These are phyloP conservation scores for Linum lewisii DNA, from an alignment of 345 rosid species.

Conservation along the genomic window DNA sequence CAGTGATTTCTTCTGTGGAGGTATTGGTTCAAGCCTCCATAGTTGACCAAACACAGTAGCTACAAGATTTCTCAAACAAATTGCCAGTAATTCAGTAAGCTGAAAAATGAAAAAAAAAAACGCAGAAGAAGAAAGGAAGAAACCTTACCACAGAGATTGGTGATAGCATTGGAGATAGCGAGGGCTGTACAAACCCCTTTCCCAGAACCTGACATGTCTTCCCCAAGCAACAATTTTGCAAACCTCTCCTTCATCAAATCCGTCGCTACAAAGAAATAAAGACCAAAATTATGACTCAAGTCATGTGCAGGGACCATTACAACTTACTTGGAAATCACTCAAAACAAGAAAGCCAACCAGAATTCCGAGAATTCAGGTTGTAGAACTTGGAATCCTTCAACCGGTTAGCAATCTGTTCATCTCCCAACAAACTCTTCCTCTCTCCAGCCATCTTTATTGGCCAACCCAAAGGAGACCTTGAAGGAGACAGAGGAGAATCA, in stretches of 20 bases:
- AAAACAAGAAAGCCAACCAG: slow-evolving; percentile 33
- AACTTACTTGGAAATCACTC: neutral
- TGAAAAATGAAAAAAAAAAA: neutral
- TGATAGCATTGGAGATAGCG: slow-evolving; percentile 82
- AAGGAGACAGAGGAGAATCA: slow-evolving; percentile 18
- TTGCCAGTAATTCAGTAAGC: neutral
- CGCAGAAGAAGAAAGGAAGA: neutral
- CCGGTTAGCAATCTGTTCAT: slow-evolving; percentile 18
- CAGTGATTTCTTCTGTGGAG: slow-evolving; percentile 76
- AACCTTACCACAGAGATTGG: slow-evolving; percentile 78
- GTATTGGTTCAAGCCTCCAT: slow-evolving; percentile 65
- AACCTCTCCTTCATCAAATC: slow-evolving; percentile 77
- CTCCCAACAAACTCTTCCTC: slow-evolving; percentile 29
- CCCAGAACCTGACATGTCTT: slow-evolving; percentile 96
- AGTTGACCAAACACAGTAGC: slow-evolving; percentile 93
- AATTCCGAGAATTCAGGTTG: slow-evolving; percentile 26
- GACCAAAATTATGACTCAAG: neutral
- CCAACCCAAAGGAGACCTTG: slow-evolving; percentile 76
- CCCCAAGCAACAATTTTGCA: slow-evolving; percentile 86
- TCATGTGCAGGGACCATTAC: neutral
- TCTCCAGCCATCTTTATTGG: slow-evolving; percentile 71
- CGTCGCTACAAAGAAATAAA: neutral
- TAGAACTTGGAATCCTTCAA: slow-evolving; percentile 31
- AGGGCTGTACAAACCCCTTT: slow-evolving; percentile 89
- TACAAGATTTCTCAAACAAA: slow-evolving; percentile 21